Percentiles rank a stretch among this genome's conserved stretches.
phyloP scores from a whole-genome alignment of 2,329 filamentous ascomycete genomes.

The Dactylonectria macrodidyma region DNA sequence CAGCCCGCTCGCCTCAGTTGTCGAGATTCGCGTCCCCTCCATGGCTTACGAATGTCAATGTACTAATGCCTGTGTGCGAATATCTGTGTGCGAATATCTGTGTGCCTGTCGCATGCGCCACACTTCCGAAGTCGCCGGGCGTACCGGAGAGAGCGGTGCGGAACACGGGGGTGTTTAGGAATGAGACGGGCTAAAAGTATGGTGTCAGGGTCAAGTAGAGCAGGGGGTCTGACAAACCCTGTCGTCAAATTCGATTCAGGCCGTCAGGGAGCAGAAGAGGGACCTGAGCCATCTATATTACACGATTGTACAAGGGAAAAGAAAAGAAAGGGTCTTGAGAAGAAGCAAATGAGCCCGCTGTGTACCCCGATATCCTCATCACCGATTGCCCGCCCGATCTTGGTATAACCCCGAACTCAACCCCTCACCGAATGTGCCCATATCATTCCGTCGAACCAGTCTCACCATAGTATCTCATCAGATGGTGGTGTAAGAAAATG shows the following conservation, averaged over 20 bases:
- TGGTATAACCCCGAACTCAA: conserved; percentile 21
- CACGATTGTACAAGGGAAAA: conserved; percentile 39
- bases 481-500: conserved; percentile 31
- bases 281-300: conserved; percentile 41
- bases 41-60: not conserved
- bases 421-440: conserved; percentile 12
- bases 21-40: not conserved
- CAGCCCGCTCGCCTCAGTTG: conserved; percentile 4
- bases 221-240: conserved; percentile 10
- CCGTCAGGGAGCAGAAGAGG: conserved; percentile 25
- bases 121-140: not conserved
- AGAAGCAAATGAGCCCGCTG: conserved; percentile 4
- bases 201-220: not conserved
- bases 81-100: too few relatives aligned
- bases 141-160: not conserved
- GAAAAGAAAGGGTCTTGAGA: conserved; percentile 5
- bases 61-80: too few relatives aligned
- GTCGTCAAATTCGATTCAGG: conserved; percentile 21
- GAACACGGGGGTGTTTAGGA: too few relatives aligned
- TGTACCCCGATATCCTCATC: conserved; percentile 13
- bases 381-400: conserved; percentile 13
- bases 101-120: conserved; percentile 7
- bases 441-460: conserved; percentile 16
- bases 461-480: conserved; percentile 13
- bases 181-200: not conserved